These are phyloP conservation scores for Apophysomyces elegans DNA, from an alignment of 371 early-diverging fungal genomes.

Conservation along the genomic window DNA sequence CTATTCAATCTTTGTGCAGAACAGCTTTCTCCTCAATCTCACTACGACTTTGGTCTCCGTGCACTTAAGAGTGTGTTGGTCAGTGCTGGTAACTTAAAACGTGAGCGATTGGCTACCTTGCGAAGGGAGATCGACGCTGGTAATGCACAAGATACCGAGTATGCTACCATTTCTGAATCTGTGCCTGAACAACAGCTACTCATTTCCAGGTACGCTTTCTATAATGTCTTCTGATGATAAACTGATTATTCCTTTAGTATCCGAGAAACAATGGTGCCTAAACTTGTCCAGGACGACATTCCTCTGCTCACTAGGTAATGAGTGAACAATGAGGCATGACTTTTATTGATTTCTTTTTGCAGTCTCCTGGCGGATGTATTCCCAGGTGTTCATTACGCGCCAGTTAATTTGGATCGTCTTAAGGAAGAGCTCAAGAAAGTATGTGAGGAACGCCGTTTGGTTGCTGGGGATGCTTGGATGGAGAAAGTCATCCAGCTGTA, in stretches of 20 bases:
- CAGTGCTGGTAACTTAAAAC: constrained; percentile 97
- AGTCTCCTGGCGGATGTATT: constrained; percentile 94
- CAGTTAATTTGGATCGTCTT: constrained; percentile 80
- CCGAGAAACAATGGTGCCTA: constrained; percentile 96
- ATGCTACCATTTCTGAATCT: constrained; percentile 64
- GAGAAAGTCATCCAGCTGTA: constrained; percentile 97
- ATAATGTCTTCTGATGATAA: not conserved
- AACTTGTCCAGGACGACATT: constrained; percentile 95
- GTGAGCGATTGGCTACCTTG: constrained; percentile 74
- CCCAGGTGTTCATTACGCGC: constrained; percentile 90
- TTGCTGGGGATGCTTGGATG: constrained; percentile 86
- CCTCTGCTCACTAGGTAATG: constrained; percentile 75
- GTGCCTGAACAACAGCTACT: constrained; percentile 90
- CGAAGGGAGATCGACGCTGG: constrained; percentile 48
- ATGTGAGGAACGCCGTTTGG: constrained; percentile 78
- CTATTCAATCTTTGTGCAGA: constrained; percentile 94
- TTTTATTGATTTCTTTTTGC: constrained; percentile 10
- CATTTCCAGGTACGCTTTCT: constrained; percentile 57
- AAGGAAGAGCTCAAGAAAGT: constrained; percentile 78
- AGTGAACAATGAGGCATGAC: not conserved
- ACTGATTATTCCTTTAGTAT: constrained; percentile 71
- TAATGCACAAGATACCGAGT: constrained; percentile 48
- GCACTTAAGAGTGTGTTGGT: constrained; percentile 98
- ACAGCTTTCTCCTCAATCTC: constrained; percentile 93
- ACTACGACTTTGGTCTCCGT: constrained; percentile 99